Base-by-base conservation (phyloP, 2,329 filamentous ascomycete species). In the Xylaria multiplex region DNA sequence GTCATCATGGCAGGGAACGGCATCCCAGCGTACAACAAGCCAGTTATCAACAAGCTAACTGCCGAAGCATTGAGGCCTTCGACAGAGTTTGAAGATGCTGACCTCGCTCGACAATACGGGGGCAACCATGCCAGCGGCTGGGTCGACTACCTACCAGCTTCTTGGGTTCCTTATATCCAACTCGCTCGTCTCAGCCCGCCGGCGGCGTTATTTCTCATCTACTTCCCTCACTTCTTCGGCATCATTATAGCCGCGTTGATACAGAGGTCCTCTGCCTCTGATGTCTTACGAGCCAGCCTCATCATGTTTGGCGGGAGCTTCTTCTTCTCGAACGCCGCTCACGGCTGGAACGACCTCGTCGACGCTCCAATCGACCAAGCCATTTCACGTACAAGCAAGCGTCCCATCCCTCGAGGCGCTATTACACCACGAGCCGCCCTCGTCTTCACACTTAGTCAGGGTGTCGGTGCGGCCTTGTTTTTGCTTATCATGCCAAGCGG, bases 321-420 rank as follows among this genome's bases (percentile, higher is more conserved):
- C 67, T 78, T 79, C 70, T 74, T 72, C 68, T 74, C 72, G 42
- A 77, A 77, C 69, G 75, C 74, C n/a, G 72, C 72, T 2, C 75
- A 76, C 67, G 73, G 72, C 9, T 79, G 77, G 77, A 78, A 80
- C 69, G 78, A 79, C 70, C 66, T 78, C 7, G 56, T 78, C 54
- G 77, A 80, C 67, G 75, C 73, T 24, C 73, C 74, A 13, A 69
- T 79, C 43, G 78, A 80, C 69, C 63, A 62, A 27, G 69, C 70
- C 32, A 71, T 79, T 24, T 52, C 72, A 2, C 77, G 78, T 42
- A 77, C 76, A 8, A 70, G 69, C 46, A 72, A 69, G 19, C 75
- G 78, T 0, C 78, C 78, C 22, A 78, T 80, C 45, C 71, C 76
- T 1, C 72, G 77, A 32, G 78, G 78, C 4, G 77, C 75, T 59